Evolutionary conservation across 73 alveolate genomes (phyloP).

Genomic region (Vitrella brassicaformis): DNA sequence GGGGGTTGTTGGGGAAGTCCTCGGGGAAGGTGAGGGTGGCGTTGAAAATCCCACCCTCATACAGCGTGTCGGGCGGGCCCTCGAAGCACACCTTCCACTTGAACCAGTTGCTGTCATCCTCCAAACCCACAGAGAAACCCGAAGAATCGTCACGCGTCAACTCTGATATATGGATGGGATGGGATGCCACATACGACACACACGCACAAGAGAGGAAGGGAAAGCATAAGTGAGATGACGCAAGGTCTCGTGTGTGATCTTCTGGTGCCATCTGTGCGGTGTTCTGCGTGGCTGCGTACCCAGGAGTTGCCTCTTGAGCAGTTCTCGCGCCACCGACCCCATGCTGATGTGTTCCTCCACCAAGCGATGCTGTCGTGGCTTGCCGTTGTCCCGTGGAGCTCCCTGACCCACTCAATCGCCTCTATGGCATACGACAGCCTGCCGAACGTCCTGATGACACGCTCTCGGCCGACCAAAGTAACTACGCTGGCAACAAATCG

Average conservation of each 20-base stretch:
- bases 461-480: no score
- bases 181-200: not conserved
- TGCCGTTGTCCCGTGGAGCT: no score
- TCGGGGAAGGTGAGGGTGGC: constrained; percentile 66
- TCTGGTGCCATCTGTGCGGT: no score
- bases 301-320: constrained; percentile 24
- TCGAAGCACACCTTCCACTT: constrained; percentile 65
- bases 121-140: constrained; percentile 70
- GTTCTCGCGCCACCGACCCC: constrained; percentile 35
- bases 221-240: not conserved
- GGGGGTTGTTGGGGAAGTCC: constrained; percentile 80
- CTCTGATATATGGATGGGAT: not conserved
- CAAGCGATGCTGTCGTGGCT: no score
- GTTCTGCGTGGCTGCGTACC: no score
- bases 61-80: constrained; percentile 75
- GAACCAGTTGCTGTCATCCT: constrained; percentile 59
- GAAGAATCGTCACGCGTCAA: constrained; percentile 24
- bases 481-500: no score
- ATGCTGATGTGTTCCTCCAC: no score
- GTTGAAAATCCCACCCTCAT: constrained; percentile 76
- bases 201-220: not conserved
- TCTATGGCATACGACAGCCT: no score
- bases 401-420: no score
- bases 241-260: not conserved
- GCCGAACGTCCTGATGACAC: no score